Evolutionary conservation across 1,284 basidiomycete genomes (phyloP).

Genomic region (Serendipita sp.): DNA sequence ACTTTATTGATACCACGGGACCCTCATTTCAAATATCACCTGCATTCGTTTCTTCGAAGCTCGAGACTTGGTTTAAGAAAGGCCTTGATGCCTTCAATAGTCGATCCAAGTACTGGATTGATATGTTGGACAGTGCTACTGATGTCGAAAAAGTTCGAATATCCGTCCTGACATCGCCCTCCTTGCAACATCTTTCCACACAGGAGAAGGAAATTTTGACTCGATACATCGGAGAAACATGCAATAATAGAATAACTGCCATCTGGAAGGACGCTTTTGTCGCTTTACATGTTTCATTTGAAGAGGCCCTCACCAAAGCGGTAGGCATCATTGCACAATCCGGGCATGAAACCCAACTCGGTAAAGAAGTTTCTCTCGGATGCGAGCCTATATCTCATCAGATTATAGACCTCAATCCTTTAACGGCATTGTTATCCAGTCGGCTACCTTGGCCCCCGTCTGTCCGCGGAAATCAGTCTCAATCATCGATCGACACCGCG

Average conservation of each 20-base stretch:
- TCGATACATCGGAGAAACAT: conserved; percentile 34
- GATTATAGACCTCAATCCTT: conserved; percentile 33
- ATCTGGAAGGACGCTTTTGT: conserved; percentile 21
- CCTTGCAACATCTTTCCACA: neutral
- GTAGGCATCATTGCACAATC: neutral
- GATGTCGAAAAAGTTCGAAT: conserved; percentile 39
- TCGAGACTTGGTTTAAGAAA: conserved; percentile 46
- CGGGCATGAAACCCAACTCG: conserved; percentile 8
- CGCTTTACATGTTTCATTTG: conserved; percentile 23
- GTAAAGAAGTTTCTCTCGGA: neutral
- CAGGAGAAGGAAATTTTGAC: conserved; percentile 28
- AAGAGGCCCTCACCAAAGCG: neutral
- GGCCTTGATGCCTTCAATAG: conserved; percentile 32
- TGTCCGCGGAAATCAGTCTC: conserved; percentile 27
- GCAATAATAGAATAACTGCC: conserved; percentile 26
- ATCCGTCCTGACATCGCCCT: conserved; percentile 6
- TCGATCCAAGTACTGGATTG: conserved; percentile 41
- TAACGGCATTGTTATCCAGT: conserved; percentile 38
- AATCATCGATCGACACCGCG: conserved; percentile 27
- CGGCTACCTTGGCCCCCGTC: conserved; percentile 33
- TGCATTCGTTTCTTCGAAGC: conserved; percentile 29
- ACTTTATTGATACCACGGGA: conserved; percentile 54
- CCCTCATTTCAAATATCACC: conserved; percentile 35
- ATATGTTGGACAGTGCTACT: conserved; percentile 37
- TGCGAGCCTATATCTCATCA: neutral